Conservation (phyloP, 441 rosid genomes). For the Gossypium aridum region DNA sequence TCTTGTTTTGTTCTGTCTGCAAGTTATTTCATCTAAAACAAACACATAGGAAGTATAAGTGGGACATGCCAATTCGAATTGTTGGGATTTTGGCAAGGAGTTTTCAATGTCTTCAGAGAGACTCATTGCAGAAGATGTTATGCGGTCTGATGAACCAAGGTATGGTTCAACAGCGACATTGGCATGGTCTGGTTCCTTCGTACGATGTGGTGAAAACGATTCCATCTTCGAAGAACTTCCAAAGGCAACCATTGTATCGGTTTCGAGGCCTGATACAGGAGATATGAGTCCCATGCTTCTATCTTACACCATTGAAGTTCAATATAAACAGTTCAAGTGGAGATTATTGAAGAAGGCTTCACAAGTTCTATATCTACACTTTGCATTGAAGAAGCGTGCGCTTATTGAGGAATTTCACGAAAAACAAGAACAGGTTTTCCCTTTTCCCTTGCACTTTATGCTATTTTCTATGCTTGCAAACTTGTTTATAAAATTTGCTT, state of each 20-base stretch:
- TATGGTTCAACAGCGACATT: conserved; percentile 11
- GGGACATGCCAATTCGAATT: conserved; percentile 22
- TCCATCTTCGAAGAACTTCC: conserved; percentile 59
- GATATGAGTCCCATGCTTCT: conserved; percentile 67
- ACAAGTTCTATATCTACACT: conserved; percentile 57
- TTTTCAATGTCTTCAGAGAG: conserved; percentile 47
- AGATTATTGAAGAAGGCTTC: conserved; percentile 61
- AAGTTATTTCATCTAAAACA: not conserved
- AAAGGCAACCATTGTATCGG: conserved; percentile 41
- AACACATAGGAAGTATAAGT: not conserved
- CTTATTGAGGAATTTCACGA: conserved; percentile 62
- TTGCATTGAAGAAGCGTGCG: conserved; percentile 58
- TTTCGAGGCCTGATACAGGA: conserved; percentile 50
- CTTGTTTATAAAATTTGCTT: not conserved
- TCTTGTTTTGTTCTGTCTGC: not conserved
- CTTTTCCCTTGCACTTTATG: not conserved
- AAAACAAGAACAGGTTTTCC: conserved; percentile 60
- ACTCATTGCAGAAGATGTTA: conserved; percentile 31
- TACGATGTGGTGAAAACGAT: conserved; percentile 4
- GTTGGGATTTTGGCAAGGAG: not conserved
- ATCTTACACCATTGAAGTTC: conserved; percentile 61
- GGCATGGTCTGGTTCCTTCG: conserved; percentile 8
- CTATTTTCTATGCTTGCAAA: not conserved
- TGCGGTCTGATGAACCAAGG: conserved; percentile 30
- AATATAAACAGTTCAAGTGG: conserved; percentile 76